Base-by-base conservation (phyloP, 495 filamentous ascomycete species). In the Astrothelium macrocarpum region DNA sequence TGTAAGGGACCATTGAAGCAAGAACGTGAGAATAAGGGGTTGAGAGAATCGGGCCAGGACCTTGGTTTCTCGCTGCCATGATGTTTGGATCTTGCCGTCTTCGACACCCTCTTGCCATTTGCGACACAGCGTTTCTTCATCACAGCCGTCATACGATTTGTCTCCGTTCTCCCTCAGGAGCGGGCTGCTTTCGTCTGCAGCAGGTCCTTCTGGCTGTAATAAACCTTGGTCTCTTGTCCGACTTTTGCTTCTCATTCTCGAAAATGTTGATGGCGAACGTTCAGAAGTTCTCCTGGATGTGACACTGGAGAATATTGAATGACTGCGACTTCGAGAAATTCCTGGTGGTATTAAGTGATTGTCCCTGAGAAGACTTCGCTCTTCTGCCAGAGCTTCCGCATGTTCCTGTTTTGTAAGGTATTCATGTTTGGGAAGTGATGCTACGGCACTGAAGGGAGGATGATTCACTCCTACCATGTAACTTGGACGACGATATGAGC, bases 101-200 rank as follows among this genome's bases (percentile, higher is more conserved):
- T 81, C 78, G 12, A 92, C 89, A 1, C 90, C 89, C 42, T 87
- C 85, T 62, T 90, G 87, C 90, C 90, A 96, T 75, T 88, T 86
- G 72, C 70, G 74, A 62, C 66, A 69, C 63, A 77, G 74, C 34
- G 64, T 76, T 42, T 74, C 60, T 26, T 68, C 74, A 26, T 61
- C 59, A 32, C 42, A 20, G 20, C 11, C 14, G 53, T 59, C 36
- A 62, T 63, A 71, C 26, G 73, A 71, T 31, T 61, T 59, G 7
- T 49, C 53, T 18, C 68, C 62, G 53, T 72, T 63, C 34, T 56
- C 64, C 20, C 71, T 74, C 23, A 88, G 73, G 18, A 88, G 70
- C 29, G 80, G 74, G 1, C 79, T 82, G 2, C 75, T 79, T 72
- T 87, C 85, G n/a, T 66, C 72, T 43, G 73, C 34, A 53, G 61